Conservation (phyloP, 495 filamentous ascomycete genomes). For the Neurospora africana region DNA sequence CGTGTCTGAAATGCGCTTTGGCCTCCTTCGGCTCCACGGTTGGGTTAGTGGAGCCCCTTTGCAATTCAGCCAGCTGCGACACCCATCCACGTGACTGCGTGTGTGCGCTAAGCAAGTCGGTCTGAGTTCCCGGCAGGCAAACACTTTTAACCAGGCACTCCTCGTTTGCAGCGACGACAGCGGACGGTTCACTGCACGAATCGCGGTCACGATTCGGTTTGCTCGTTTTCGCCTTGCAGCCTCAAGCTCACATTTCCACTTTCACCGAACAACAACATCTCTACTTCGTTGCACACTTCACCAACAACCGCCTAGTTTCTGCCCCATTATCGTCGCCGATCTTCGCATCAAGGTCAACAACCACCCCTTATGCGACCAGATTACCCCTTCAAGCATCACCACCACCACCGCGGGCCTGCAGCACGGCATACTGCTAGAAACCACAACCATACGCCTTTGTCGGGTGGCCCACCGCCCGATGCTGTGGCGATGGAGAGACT, state of each 20-base stretch:
- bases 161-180: neutral
- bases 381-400: neutral
- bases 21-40: neutral
- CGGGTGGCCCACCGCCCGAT: neutral
- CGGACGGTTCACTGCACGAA: neutral
- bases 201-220: neutral
- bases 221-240: neutral
- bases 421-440: neutral
- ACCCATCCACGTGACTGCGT: neutral
- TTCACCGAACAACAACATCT: neutral
- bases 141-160: neutral
- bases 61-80: neutral
- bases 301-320: neutral
- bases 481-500: constrained; percentile 16
- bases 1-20: neutral
- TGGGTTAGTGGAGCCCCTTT: neutral
- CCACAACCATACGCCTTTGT: constrained; percentile 1
- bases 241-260: neutral
- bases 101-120: neutral
- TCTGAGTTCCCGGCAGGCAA: neutral
- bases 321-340: neutral
- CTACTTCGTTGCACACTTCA: neutral
- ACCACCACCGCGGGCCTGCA: neutral
- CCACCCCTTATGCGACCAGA: neutral
- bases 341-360: neutral